Base-by-base conservation (phyloP, 1,139 yeast species). In the Lodderomyces orthopsilosis region DNA sequence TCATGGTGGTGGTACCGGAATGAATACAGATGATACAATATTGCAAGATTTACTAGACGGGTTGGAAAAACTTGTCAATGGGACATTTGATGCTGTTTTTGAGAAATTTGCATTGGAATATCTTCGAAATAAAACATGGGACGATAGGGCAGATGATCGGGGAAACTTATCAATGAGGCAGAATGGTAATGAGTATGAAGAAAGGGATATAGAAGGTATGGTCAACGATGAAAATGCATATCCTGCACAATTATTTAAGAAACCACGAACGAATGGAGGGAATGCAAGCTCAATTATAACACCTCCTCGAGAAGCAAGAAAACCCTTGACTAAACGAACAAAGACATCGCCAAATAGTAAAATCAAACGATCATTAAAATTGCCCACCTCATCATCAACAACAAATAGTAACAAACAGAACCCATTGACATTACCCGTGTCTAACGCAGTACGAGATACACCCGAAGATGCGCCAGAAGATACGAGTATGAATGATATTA, bases 31-130 rank as follows among this genome's bases (percentile, higher is more conserved):
- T 14, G 35, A 35, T 10, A 13, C 21, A 7, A 12, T 40, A 8
- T 33, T 43, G n/a, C 12, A 42, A 6, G 40, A 53, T 8, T 45
- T 61, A 4, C 43, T 56, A 2, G 30, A 44, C 2, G 48, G 57
- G 3, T 51, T 70, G 15, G 68, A 65, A 41, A 52, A 48, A 38
- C 52, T 69, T 45, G 59, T 63, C 6, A 65, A 64, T 51, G 73
- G 75, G 6, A 74, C 70, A 39, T 70, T 61, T 49, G 76, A 70
- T 48, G 41, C 62, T 9, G 59, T 61, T 0, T 50, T 70, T 14
- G 75, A 70, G 43, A 54, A 52, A 14, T 49, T 53, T 28, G 58
- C 72, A 0, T 53, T 69, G 7, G 47, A 41, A 8, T 69, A 66
- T 50, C 59, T 68, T 58, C 64, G 62, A 47, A 50, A 49, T n/a